Evolutionary conservation across 2,329 filamentous ascomycete genomes (phyloP).

Genomic region (Penicillium brasilianum): DNA sequence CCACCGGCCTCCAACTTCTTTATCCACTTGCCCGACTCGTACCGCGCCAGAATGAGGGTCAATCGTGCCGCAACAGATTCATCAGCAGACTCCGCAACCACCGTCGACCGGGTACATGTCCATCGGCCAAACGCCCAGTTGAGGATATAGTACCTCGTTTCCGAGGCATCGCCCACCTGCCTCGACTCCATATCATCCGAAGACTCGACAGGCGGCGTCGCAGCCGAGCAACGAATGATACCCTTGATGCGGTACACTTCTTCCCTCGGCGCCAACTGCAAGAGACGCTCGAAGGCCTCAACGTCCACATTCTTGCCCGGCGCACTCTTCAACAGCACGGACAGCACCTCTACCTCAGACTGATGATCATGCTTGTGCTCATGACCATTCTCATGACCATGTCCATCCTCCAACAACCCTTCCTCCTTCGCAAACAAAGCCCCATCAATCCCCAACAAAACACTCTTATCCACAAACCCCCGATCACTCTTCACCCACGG

Average conservation of each 20-base stretch:
- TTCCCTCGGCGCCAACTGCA: constrained; percentile 80
- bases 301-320: constrained; percentile 58
- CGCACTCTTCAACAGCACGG: constrained; percentile 67
- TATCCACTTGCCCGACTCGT: constrained; percentile 56
- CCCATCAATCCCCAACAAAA: constrained; percentile 87
- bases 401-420: constrained; percentile 35
- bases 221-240: constrained; percentile 55
- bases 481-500: constrained; percentile 84
- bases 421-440: constrained; percentile 60
- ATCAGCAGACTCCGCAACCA: constrained; percentile 45
- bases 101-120: constrained; percentile 73
- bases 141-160: constrained; percentile 73
- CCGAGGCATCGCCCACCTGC: constrained; percentile 35
- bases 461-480: constrained; percentile 75
- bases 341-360: constrained; percentile 88
- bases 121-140: constrained; percentile 98
- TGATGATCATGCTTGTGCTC: constrained; percentile 67
- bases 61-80: constrained; percentile 44
- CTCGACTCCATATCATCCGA: constrained; percentile 47
- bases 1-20: constrained; percentile 51
- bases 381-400: constrained; percentile 44
- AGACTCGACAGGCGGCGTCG: constrained; percentile 52
- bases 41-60: constrained; percentile 54
- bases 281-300: constrained; percentile 66
- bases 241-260: constrained; percentile 96